A percentile compares a stretch with the other conserved stretches of the same genome.
These are phyloP conservation scores for Globisporangium mamillatum DNA, from an alignment of 352 stramenopile species.

Conservation along the genomic window DNA sequence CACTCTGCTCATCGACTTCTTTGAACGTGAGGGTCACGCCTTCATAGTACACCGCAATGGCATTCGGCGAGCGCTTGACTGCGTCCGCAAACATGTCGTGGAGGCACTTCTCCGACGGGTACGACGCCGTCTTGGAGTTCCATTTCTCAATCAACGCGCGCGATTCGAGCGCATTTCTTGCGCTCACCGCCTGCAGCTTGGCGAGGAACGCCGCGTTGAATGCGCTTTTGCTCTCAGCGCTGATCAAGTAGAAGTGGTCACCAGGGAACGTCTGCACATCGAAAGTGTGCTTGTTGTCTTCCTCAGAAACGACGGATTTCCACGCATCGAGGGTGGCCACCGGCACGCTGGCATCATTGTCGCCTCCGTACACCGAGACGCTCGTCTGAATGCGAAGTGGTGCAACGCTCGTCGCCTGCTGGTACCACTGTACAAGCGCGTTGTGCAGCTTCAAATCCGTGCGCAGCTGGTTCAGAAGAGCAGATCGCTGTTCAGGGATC, in stretches of 20 bases:
- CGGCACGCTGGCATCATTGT: constrained; percentile 35
- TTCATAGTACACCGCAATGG: constrained; percentile 71
- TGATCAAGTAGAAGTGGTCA: constrained; percentile 65
- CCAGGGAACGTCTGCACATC: constrained; percentile 49
- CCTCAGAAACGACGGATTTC: constrained; percentile 22
- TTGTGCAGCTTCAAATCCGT: constrained; percentile 57
- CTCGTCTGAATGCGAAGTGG: constrained; percentile 11
- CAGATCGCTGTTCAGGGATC: constrained; percentile 34
- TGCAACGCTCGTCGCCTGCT: constrained; percentile 14
- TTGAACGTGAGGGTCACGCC: constrained; percentile 61
- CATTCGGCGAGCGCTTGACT: constrained; percentile 58
- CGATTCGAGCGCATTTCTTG: constrained; percentile 43
- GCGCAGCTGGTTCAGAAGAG: constrained; percentile 36
- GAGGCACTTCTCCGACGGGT: constrained; percentile 71
- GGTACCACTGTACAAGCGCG: constrained; percentile 38
- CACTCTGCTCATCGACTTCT: constrained; percentile 64
- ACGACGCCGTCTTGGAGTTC: constrained; percentile 50
- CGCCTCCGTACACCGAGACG: constrained; percentile 56
- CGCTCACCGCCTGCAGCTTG: constrained; percentile 33
- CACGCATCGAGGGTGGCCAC: constrained; percentile 36
- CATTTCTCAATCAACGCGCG: constrained; percentile 39
- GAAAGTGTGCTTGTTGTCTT: constrained; percentile 18
- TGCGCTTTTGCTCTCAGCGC: constrained; percentile 23
- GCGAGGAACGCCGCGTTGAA: constrained; percentile 36
- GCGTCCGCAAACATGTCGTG: constrained; percentile 81